Conservation (phyloP, 2,329 filamentous ascomycete genomes). For the Verticillium dahliae region DNA sequence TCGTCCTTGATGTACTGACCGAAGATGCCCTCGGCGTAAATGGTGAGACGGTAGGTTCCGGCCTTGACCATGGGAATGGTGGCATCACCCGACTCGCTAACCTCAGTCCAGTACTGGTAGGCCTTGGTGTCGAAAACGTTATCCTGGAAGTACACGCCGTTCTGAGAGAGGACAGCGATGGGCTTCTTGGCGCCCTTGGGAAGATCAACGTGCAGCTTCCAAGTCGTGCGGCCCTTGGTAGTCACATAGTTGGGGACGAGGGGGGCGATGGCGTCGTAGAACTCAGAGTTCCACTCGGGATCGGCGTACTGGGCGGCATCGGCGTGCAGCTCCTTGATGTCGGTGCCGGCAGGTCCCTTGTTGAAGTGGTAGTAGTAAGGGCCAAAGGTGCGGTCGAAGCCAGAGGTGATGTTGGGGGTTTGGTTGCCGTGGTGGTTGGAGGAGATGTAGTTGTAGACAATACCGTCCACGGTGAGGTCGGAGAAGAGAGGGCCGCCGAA, state of each 20-base stretch:
- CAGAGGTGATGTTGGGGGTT: slow-evolving; percentile 53
- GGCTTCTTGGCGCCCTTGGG: slow-evolving; percentile 40
- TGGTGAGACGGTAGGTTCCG: slow-evolving; percentile 54
- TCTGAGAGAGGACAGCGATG: slow-evolving; percentile 45
- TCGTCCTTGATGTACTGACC: slow-evolving; percentile 51
- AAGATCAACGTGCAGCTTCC: slow-evolving; percentile 42
- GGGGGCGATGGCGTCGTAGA: slow-evolving; percentile 57
- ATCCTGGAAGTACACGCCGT: slow-evolving; percentile 49
- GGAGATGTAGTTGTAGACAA: slow-evolving; percentile 54
- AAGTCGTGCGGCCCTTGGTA: slow-evolving; percentile 41
- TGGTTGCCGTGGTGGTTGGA: slow-evolving; percentile 55
- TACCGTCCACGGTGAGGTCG: slow-evolving; percentile 53
- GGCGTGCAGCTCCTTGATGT: slow-evolving; percentile 38
- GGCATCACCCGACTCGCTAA: slow-evolving; percentile 35
- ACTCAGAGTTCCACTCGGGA: slow-evolving; percentile 48
- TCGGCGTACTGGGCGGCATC: slow-evolving; percentile 47
- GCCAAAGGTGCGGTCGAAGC: slow-evolving; percentile 56
- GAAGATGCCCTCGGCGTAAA: slow-evolving; percentile 57
- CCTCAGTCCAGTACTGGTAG: slow-evolving; percentile 51
- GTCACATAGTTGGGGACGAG: slow-evolving; percentile 54
- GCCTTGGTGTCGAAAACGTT: slow-evolving; percentile 41
- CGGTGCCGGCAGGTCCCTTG: slow-evolving; percentile 37
- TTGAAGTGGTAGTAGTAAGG: slow-evolving; percentile 57
- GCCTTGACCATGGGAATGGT: slow-evolving; percentile 44
- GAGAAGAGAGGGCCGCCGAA: slow-evolving; percentile 53